Base-by-base conservation (phyloP, 148 eudicot species). In the Camellia japonica region DNA sequence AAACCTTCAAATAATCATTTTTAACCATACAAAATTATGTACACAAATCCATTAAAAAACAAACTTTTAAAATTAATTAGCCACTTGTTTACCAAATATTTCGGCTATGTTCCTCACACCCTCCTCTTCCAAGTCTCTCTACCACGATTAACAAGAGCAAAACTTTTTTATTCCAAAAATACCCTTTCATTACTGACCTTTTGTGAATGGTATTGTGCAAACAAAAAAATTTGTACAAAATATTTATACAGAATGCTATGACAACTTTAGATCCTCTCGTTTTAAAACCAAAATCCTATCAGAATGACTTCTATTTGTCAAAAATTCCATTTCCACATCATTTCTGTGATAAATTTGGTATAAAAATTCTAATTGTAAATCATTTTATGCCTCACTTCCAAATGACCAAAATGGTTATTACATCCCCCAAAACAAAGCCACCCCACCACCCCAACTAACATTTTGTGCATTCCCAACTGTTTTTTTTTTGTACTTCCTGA, bases 1-100 rank as follows among this genome's bases (percentile, higher is more conserved):
- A 74, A 74, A 30, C 38, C 1, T 58, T 74, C 77, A 56, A 74
- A 74, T 56, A 74, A 30, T 58, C 65, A 58, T 74, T 74, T 74
- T 3, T 58, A 30, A n/a, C 65, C 77, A 41, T 56, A 74, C 13
- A 58, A 55, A 58, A 58, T 54, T 43, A 73, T 3, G 52, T 3
- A 12, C 2, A 30, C 16, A 55, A 38, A 6, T 7, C 51, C 56
- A 7, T 15, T 1, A 20, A 23, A 0, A 38, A 4, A 30, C 1
- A 12, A 49, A 49, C 52, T 5, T 49, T 49, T 19, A 3, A 56
- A 77, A 51, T 66, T 3, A 19, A n/a, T 30, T 20, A 76, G 55
- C 58, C 71, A 19, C 55, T 11, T 76, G 59, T 47, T 46, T 10
- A 19, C 58, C 70, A 63, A 47, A 60, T 15, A 43, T 59, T 43